Conservation (phyloP, 2,329 filamentous ascomycete species). For the Fusarium concolor region DNA sequence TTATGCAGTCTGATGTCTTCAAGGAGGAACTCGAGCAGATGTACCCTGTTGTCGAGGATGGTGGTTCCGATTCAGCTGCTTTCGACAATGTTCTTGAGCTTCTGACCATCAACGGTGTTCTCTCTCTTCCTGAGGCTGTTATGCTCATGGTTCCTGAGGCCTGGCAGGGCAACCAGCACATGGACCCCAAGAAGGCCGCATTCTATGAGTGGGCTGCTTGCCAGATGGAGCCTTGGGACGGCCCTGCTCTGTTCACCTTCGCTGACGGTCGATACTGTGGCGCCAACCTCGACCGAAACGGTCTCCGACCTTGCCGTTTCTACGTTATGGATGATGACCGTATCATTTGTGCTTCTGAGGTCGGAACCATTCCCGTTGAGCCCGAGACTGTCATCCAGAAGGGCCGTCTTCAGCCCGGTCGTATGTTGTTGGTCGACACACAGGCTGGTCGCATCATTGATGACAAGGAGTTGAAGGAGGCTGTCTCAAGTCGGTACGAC, state of each 20-base stretch:
- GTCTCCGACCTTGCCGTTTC: constrained; percentile 93
- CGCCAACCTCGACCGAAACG: constrained; percentile 96
- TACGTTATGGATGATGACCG: constrained; percentile 97
- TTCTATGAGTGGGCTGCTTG: constrained; percentile 99
- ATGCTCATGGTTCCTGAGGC: constrained; percentile 99
- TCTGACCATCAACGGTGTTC: constrained; percentile 92
- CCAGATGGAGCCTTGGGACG: constrained; percentile 99
- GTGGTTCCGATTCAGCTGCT: constrained; percentile 94
- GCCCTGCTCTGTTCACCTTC: constrained; percentile 95
- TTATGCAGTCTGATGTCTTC: constrained; percentile 93
- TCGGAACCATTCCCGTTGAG: constrained; percentile 91
- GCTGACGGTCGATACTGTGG: constrained; percentile 96
- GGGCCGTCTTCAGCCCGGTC: constrained; percentile 91
- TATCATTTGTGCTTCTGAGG: constrained; percentile 96
- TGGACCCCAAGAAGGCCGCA: constrained; percentile 95
- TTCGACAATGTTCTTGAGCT: constrained; percentile 98
- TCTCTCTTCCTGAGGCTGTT: constrained; percentile 93
- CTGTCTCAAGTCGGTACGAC: constrained; percentile 86
- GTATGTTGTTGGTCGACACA: constrained; percentile 96
- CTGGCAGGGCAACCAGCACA: constrained; percentile 92
- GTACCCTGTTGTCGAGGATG: constrained; percentile 96
- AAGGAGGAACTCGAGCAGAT: constrained; percentile 90
- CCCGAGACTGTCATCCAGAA: constrained; percentile 92
- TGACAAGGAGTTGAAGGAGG: constrained; percentile 89
- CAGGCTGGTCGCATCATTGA: constrained; percentile 91